Evolutionary conservation across 179 eudicot species (phyloP).

Genomic region (Camellia oleifera): DNA sequence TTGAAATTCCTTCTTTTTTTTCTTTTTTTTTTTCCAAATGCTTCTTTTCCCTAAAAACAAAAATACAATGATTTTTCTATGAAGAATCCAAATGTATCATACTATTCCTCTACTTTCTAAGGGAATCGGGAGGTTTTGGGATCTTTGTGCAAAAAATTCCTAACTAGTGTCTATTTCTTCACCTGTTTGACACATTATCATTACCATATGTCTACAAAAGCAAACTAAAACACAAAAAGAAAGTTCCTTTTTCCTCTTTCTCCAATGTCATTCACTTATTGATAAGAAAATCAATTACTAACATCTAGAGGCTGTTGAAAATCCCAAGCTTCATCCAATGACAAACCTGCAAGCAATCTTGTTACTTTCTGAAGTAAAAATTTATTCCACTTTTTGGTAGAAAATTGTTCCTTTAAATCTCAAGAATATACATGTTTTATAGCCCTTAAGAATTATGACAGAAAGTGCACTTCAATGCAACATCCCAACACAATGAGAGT

Average conservation of each 20-base stretch:
- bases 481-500: slow-evolving; percentile 2
- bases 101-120: not conserved
- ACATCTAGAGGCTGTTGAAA: not conserved
- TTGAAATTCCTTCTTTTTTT: not conserved
- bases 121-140: not conserved
- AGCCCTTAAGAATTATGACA: not conserved
- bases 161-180: not conserved
- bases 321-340: not conserved
- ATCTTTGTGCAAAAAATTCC: not conserved
- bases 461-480: slow-evolving; percentile 1
- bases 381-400: not conserved
- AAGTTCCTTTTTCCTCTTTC: no score
- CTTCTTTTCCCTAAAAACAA: not conserved
- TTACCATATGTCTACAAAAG: not conserved
- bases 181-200: not conserved
- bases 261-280: no score
- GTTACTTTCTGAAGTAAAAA: not conserved
- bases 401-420: not conserved
- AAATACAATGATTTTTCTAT: not conserved
- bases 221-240: not conserved
- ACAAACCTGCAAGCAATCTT: not conserved
- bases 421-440: not conserved
- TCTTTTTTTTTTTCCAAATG: not conserved
- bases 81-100: not conserved
- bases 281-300: no score